Percentiles rank a stretch among this genome's conserved stretches.
Conservation (phyloP, 2,329 filamentous ascomycete genomes). For the Monosporascus sp. region DNA sequence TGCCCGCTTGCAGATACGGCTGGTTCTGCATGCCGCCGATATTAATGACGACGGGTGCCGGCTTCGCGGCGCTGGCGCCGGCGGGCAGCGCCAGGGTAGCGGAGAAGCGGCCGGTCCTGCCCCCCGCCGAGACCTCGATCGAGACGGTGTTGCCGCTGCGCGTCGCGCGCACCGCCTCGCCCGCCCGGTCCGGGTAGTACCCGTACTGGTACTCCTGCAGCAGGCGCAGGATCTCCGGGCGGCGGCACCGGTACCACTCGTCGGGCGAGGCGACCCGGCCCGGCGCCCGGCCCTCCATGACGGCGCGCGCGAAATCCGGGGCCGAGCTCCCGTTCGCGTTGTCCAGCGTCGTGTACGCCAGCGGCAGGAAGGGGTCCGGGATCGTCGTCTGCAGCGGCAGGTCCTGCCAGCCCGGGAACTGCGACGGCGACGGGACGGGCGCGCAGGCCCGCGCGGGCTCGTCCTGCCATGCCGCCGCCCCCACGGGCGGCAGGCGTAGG, state of each 20-base stretch:
- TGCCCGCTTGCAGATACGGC: slow-evolving; percentile 40
- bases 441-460: slow-evolving; percentile 14
- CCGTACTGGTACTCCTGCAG: slow-evolving; percentile 48
- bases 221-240: slow-evolving; percentile 43
- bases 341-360: slow-evolving; percentile 31
- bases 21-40: slow-evolving; percentile 45
- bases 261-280: slow-evolving; percentile 38
- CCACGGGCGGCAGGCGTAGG: neutral
- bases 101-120: slow-evolving; percentile 38
- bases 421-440: slow-evolving; percentile 15
- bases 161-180: slow-evolving; percentile 41
- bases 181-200: slow-evolving; percentile 43
- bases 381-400: slow-evolving; percentile 32
- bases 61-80: slow-evolving; percentile 25
- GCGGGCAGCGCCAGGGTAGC: slow-evolving; percentile 37
- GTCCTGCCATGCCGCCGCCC: neutral
- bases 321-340: slow-evolving; percentile 25
- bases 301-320: slow-evolving; percentile 24
- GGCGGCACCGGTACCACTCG: slow-evolving; percentile 44
- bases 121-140: slow-evolving; percentile 36
- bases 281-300: slow-evolving; percentile 34
- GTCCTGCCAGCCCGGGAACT: slow-evolving; percentile 30
- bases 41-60: slow-evolving; percentile 42
- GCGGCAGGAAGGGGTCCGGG: slow-evolving; percentile 39
- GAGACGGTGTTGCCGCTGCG: slow-evolving; percentile 38